Percentiles rank a stretch among this genome's conserved stretches.
phyloP scores from a whole-genome alignment of 495 filamentous ascomycete species.

The Hypoxylon rickii region DNA sequence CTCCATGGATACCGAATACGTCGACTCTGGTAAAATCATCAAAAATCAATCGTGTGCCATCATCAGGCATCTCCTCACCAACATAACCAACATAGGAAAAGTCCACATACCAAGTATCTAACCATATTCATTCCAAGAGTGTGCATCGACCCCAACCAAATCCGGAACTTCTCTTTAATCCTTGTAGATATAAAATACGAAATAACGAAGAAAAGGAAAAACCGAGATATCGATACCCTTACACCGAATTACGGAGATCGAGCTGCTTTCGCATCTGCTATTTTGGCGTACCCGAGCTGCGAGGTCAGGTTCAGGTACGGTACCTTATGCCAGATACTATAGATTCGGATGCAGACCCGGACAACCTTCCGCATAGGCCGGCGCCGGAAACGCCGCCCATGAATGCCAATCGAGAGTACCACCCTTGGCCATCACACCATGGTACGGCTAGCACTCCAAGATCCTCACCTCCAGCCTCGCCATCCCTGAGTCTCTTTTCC shows the following conservation, averaged over 20 bases:
- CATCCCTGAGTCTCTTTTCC: conserved; percentile 40
- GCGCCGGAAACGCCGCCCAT: conserved; percentile 26
- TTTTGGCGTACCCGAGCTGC: not conserved
- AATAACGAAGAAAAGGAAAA: too few species aligned
- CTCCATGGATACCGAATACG: not conserved
- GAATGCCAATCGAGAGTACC: conserved; percentile 14
- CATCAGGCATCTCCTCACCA: not conserved
- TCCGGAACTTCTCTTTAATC: conserved; percentile 13
- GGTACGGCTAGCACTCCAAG: conserved; percentile 23
- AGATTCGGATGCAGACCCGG: conserved; percentile 30
- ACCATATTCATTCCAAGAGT: conserved; percentile 1
- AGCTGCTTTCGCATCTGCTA: not conserved
- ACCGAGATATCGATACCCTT: too few species aligned
- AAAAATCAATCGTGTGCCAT: not conserved
- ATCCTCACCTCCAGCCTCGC: conserved; percentile 31
- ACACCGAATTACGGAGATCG: too few species aligned
- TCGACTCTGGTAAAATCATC: not conserved
- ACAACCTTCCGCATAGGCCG: conserved; percentile 19
- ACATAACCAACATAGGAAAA: not conserved
- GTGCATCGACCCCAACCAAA: conserved; percentile 16
- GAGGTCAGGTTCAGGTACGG: too few species aligned
- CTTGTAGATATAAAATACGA: conserved; percentile 2
- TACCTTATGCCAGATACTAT: conserved; percentile 24
- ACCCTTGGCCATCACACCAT: conserved; percentile 14
- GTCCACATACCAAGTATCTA: too few species aligned